Evolutionary conservation across 192 early-diverging fungal species (phyloP).

Genomic region (Phlyctochytrium arcticum): DNA sequence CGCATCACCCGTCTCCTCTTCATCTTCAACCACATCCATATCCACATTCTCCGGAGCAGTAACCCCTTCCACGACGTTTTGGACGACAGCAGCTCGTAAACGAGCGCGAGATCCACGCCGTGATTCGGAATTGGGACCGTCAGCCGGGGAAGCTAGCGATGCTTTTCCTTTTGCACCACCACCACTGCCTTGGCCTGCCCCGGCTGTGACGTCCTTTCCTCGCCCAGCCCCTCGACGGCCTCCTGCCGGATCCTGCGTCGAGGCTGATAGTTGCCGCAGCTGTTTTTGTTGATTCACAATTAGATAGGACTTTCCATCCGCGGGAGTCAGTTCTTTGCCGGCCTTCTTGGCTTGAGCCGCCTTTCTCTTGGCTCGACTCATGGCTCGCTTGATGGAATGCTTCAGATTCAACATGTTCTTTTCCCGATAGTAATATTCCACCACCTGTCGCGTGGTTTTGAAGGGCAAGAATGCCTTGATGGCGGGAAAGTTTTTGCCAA

Average conservation of each 20-base stretch:
- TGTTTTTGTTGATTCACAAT: background rate
- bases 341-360: background rate
- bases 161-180: no score
- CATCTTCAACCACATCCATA: background rate
- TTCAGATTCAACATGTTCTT: slow-evolving; percentile 39
- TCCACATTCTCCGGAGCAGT: background rate
- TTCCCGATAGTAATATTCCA: slow-evolving; percentile 50
- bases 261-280: background rate
- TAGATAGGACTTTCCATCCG: background rate
- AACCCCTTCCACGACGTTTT: background rate
- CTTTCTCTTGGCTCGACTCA: background rate
- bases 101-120: no score
- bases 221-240: background rate
- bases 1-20: background rate
- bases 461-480: slow-evolving; percentile 30
- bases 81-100: background rate
- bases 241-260: background rate
- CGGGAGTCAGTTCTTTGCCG: background rate
- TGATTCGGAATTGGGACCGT: no score
- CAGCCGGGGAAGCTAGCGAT: no score
- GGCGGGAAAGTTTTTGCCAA: slow-evolving; percentile 46
- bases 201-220: background rate
- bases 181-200: no score
- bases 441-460: slow-evolving; percentile 43
- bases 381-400: slow-evolving; percentile 19